A percentile compares a stretch with the other conserved stretches of the same genome.
These are phyloP conservation scores for Pelagomonas calceolata DNA, from an alignment of 108 stramenopile genomes.

Conservation along the genomic window DNA sequence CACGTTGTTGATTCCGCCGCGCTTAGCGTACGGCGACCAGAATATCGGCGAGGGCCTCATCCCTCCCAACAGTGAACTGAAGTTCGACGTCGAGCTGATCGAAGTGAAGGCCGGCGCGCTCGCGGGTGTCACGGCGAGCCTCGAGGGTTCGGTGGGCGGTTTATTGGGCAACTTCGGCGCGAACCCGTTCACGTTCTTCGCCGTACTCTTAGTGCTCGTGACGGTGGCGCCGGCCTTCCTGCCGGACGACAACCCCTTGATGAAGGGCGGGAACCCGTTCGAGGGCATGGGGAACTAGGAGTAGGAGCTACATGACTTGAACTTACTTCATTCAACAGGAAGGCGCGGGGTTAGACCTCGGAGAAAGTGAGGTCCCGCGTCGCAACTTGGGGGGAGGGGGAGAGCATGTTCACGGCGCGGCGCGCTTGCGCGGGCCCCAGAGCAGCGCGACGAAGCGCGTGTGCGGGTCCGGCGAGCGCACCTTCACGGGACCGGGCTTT, in stretches of 20 bases:
- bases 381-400: too few species aligned
- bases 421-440: too few species aligned
- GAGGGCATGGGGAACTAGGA: too few species aligned
- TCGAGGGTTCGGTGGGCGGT: not conserved
- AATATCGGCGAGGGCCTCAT: slow-evolving; percentile 1
- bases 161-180: not conserved
- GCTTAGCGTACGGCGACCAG: slow-evolving; percentile 3
- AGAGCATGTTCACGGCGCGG: too few species aligned
- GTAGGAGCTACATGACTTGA: too few species aligned
- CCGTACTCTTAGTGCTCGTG: not conserved
- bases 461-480: too few species aligned
- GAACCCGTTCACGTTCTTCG: not conserved
- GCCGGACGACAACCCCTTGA: not conserved
- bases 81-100: slow-evolving; percentile 2
- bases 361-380: too few species aligned
- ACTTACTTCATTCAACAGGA: too few species aligned
- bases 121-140: not conserved
- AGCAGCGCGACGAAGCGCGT: too few species aligned
- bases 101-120: not conserved
- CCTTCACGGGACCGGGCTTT: too few species aligned
- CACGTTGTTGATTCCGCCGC: not conserved
- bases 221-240: not conserved
- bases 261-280: too few species aligned
- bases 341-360: too few species aligned
- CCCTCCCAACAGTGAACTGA: slow-evolving; percentile 1